Evolutionary conservation across 140 eudicot genomes (phyloP).

Genomic region (Ambrosia hybrid): DNA sequence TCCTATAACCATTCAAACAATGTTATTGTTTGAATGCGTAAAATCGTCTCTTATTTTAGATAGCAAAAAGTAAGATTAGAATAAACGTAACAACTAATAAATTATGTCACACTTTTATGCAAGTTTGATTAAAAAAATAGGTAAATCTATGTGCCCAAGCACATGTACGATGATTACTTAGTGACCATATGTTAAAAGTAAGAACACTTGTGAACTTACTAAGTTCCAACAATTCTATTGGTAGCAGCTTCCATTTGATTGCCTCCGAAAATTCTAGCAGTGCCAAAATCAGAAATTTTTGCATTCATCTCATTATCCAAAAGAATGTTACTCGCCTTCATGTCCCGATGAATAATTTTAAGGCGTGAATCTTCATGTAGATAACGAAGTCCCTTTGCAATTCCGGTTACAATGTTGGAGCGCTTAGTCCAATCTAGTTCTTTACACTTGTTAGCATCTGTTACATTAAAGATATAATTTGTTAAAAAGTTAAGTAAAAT

Average conservation of each 20-base stretch:
- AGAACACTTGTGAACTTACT: conserved; percentile 5
- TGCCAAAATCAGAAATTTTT: background rate
- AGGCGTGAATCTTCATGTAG: conserved; percentile 49
- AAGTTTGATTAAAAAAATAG: too few relatives aligned
- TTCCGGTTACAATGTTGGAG: conserved; percentile 30
- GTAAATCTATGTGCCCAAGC: too few relatives aligned
- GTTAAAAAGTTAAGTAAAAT: too few relatives aligned
- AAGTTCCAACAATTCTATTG: conserved; percentile 18
- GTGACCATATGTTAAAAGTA: background rate
- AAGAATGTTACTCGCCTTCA: background rate
- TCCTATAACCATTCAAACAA: too few relatives aligned
- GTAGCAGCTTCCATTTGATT: conserved; percentile 35
- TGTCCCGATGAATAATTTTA: conserved; percentile 41
- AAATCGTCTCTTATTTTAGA: too few relatives aligned
- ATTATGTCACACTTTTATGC: too few relatives aligned
- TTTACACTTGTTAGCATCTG: conserved; percentile 30
- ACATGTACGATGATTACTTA: background rate
- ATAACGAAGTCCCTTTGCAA: conserved; percentile 44
- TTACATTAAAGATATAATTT: background rate
- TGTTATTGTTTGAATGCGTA: too few relatives aligned
- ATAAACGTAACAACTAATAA: too few relatives aligned
- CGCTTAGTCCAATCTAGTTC: conserved; percentile 43
- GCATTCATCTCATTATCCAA: background rate
- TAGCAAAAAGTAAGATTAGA: too few relatives aligned
- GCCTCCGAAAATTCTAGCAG: conserved; percentile 40